Evolutionary conservation across 176 grass and related monocot genomes (phyloP).

Genomic region (Thinopyrum elongatum): DNA sequence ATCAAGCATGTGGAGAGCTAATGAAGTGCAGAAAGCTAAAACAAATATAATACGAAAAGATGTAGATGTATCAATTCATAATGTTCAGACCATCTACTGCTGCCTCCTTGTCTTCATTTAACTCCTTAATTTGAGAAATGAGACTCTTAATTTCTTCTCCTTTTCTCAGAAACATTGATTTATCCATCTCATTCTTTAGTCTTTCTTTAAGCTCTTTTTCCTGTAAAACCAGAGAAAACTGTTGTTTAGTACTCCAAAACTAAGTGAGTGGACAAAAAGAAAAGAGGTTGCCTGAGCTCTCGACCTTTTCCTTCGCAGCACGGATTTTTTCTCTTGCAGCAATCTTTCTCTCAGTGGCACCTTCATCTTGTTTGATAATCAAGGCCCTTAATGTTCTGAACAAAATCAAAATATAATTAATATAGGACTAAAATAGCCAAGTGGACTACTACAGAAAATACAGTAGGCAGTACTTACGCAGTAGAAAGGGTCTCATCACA

Average conservation of each 20-base stretch:
- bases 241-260: background rate
- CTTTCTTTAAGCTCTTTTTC: conserved; percentile 74
- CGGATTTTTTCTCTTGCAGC: conserved; percentile 43
- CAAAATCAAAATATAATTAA: conserved; percentile 13
- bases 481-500: conserved; percentile 75
- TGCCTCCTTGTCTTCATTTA: conserved; percentile 48
- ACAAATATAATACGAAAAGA: conserved; percentile 3
- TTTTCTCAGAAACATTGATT: conserved; percentile 30
- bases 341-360: conserved; percentile 48
- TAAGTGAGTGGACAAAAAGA: background rate
- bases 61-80: conserved; percentile 27
- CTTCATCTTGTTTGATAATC: conserved; percentile 59
- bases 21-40: conserved; percentile 19
- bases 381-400: conserved; percentile 69
- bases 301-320: conserved; percentile 75
- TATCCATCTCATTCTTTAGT: conserved; percentile 39
- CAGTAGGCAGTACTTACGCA: conserved; percentile 52
- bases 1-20: conserved; percentile 1
- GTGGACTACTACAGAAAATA: conserved; percentile 21
- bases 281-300: conserved; percentile 6
- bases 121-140: conserved; percentile 63
- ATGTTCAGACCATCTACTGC: conserved; percentile 48
- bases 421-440: conserved; percentile 2
- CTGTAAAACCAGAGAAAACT: conserved; percentile 38
- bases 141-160: conserved; percentile 38